phyloP scores from a whole-genome alignment of 768 basidiomycete species.

The Kockovaella imperatae region DNA sequence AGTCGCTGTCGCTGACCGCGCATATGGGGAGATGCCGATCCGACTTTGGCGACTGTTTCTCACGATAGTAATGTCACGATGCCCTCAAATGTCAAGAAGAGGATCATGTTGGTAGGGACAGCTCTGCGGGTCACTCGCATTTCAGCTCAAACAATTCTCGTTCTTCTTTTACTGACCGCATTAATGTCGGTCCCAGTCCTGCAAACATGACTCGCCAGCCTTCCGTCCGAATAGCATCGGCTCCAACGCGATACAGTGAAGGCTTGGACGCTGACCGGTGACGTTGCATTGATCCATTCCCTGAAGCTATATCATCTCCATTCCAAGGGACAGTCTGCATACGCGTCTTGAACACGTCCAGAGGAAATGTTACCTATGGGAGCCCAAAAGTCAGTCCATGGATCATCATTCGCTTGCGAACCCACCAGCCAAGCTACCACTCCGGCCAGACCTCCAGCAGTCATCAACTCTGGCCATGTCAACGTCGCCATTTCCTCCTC shows the following conservation, averaged over 20 bases:
- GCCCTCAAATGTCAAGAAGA: slow-evolving; percentile 43
- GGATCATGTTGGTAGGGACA: slow-evolving; percentile 39
- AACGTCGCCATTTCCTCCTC: slow-evolving; percentile 45
- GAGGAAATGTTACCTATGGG: slow-evolving; percentile 67
- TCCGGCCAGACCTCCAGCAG: slow-evolving; percentile 71
- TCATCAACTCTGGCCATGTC: slow-evolving; percentile 56
- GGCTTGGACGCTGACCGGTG: background rate
- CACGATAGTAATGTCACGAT: slow-evolving; percentile 30
- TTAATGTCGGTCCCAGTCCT: slow-evolving; percentile 70
- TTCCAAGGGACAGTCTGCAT: slow-evolving; percentile 53
- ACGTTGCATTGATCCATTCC: background rate
- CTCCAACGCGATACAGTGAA: slow-evolving; percentile 17
- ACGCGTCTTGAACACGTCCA: slow-evolving; percentile 85
- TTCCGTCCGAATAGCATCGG: slow-evolving; percentile 48
- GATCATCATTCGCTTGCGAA: background rate
- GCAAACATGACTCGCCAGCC: slow-evolving; percentile 65
- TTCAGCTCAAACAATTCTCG: background rate
- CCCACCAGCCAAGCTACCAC: slow-evolving; percentile 61
- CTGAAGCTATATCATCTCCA: background rate
- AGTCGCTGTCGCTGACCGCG: no score
- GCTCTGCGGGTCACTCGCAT: slow-evolving; percentile 5
- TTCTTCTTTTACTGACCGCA: slow-evolving; percentile 48
- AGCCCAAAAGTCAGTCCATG: background rate
- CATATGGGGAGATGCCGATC: no score
- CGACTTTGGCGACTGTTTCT: background rate